A percentile compares a stretch with the other conserved stretches of the same genome.
These are phyloP conservation scores for Fusarium sarcochroum DNA, from an alignment of 2,329 filamentous ascomycete species.

Conservation along the genomic window DNA sequence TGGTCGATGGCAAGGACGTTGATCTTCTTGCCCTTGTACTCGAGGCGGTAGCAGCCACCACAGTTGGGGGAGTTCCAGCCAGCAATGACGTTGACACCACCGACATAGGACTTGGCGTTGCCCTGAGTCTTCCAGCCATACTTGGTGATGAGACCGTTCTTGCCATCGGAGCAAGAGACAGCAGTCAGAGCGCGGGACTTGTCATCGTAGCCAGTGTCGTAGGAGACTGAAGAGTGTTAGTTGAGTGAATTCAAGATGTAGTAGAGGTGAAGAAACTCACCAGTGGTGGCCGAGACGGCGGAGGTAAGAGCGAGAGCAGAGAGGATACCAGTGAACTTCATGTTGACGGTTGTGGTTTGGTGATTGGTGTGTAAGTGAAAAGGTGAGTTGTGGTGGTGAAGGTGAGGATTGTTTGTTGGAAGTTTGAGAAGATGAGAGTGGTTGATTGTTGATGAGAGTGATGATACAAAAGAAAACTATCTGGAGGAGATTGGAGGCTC, in stretches of 20 bases:
- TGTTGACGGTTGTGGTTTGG: conserved; percentile 51
- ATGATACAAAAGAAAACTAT: conserved; percentile 24
- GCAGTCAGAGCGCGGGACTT: conserved; percentile 65
- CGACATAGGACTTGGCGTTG: conserved; percentile 66
- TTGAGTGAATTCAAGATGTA: not conserved
- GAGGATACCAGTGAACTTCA: conserved; percentile 61
- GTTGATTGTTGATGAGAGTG: conserved; percentile 31
- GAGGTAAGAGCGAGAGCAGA: conserved; percentile 56
- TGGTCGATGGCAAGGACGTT: conserved; percentile 70
- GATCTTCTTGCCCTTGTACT: conserved; percentile 65
- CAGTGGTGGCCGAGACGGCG: conserved; percentile 55
- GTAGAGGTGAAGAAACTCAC: conserved; percentile 39
- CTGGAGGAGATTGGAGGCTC: conserved; percentile 23
- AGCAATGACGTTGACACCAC: conserved; percentile 64
- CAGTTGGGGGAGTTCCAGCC: conserved; percentile 71
- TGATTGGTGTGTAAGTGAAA: conserved; percentile 26
- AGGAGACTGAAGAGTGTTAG: conserved; percentile 68
- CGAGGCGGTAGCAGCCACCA: conserved; percentile 71
- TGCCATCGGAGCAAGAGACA: conserved; percentile 77
- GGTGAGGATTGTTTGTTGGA: conserved; percentile 30
- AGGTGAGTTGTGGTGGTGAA: conserved; percentile 12
- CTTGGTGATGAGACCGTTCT: conserved; percentile 74
- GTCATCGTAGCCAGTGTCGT: conserved; percentile 80
- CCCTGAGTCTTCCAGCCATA: conserved; percentile 71
- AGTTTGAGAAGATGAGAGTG: conserved; percentile 30